Base-by-base conservation (phyloP, 164 flowering plant genomes). In the Aristolochia contorta region DNA sequence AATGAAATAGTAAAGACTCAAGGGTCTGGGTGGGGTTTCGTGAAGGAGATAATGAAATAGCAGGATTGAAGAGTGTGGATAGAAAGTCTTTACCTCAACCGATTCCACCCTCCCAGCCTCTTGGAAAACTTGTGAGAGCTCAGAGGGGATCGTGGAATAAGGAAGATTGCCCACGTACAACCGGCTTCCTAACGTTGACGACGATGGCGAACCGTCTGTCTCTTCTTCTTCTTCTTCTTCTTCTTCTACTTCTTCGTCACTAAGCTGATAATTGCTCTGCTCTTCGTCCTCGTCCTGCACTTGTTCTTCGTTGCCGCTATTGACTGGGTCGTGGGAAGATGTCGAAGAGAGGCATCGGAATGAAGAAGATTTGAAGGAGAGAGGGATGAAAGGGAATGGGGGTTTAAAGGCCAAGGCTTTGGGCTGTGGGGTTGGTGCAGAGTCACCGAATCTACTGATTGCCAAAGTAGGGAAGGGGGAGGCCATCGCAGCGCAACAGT, bases 101-200 rank as follows among this genome's bases (percentile, higher is more conserved):
- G 72, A 48, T 32, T 50, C 65, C 23, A 91, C 96, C 27, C 59
- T 58, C 49, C 98, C 98, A 55, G 91, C 90, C 69, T 86, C 86
- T 5, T 54, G 65, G 47, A 91, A 91, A 46, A 78, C 30, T 57
- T 88, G 79, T 8, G 77, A 47, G 71, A 91, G 76, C 55, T 86
- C 77, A 8, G 80, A 62, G 54, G 90, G 68, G 47, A 85, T 82
- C 80, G 85, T 81, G 0, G 87, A 30, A 63, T 72, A 91, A 1
- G 96, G 89, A 68, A 91, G 79, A 54, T 88, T 91, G 19, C 97
- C 97, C 51, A 91, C 88, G 47, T 79, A 91, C 14, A 91, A 67
- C 62, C 84, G 84, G 48, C 79, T 73, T 5, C 56, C 58, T 16
- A 10, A 1, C 43, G 43, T 6, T 37, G 43, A 37, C 1, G 43